Evolutionary conservation across 805 yeast genomes (phyloP).

Genomic region (Kodamaea hsintzibuensis): DNA sequence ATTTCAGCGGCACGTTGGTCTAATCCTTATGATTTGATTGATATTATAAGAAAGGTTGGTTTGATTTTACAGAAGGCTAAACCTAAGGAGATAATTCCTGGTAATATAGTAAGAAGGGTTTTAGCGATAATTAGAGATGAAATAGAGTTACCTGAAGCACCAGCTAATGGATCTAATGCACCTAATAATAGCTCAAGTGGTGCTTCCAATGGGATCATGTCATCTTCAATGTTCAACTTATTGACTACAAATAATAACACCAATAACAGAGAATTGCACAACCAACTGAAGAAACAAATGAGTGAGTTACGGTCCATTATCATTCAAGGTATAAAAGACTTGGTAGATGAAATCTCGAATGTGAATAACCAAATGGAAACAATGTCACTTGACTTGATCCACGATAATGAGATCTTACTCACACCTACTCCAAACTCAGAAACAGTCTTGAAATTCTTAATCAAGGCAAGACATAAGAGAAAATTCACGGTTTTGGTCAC

Average conservation of each 20-base stretch:
- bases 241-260: slow-evolving; percentile 50
- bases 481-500: slow-evolving; percentile 89
- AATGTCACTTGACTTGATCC: slow-evolving; percentile 90
- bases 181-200: slow-evolving; percentile 28
- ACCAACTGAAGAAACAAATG: slow-evolving; percentile 42
- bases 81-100: slow-evolving; percentile 85
- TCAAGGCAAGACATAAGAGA: slow-evolving; percentile 86
- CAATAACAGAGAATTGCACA: slow-evolving; percentile 22
- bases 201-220: slow-evolving; percentile 36
- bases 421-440: slow-evolving; percentile 95
- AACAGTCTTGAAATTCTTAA: slow-evolving; percentile 82
- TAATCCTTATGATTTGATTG: slow-evolving; percentile 68
- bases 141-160: slow-evolving; percentile 34
- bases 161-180: slow-evolving; percentile 22
- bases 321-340: slow-evolving; percentile 88
- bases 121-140: slow-evolving; percentile 87
- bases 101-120: slow-evolving; percentile 88
- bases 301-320: slow-evolving; percentile 80
- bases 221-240: slow-evolving; percentile 84
- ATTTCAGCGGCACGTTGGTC: slow-evolving; percentile 90
- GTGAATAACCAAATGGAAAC: slow-evolving; percentile 89
- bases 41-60: slow-evolving; percentile 74
- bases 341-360: slow-evolving; percentile 86
- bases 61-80: slow-evolving; percentile 69
- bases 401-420: slow-evolving; percentile 79